Percentiles rank a stretch among this genome's conserved stretches.
phyloP scores from a whole-genome alignment of 2,329 filamentous ascomycete genomes.

The Aspergillus sp. region DNA sequence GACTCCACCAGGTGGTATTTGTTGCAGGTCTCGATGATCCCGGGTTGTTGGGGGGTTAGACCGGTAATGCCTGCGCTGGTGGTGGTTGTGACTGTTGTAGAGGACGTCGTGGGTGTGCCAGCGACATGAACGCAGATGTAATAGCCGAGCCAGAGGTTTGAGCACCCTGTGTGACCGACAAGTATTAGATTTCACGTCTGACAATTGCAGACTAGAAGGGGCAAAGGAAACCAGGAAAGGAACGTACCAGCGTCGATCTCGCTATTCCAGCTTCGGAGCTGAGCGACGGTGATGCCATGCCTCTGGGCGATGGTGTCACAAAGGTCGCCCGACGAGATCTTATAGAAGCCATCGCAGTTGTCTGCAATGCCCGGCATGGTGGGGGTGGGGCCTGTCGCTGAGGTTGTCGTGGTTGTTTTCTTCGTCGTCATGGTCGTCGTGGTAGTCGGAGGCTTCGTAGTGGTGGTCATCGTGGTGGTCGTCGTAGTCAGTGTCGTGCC shows the following conservation, averaged over 20 bases:
- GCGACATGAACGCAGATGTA: too few species aligned
- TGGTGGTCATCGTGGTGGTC: slow-evolving; percentile 4
- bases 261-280: slow-evolving; percentile 7
- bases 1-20: background rate
- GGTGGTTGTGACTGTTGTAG: background rate
- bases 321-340: slow-evolving; percentile 4
- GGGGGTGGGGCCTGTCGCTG: background rate
- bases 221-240: background rate
- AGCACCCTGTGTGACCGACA: too few species aligned
- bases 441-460: background rate
- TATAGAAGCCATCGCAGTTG: slow-evolving; percentile 8
- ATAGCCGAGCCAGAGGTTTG: too few species aligned
- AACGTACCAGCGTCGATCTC: slow-evolving; percentile 3
- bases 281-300: slow-evolving; percentile 5
- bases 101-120: slow-evolving; percentile 7
- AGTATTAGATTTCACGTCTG: slow-evolving; percentile 3
- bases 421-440: background rate
- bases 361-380: slow-evolving; percentile 4
- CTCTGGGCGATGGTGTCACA: slow-evolving; percentile 3
- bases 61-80: slow-evolving; percentile 1
- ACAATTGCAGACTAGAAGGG: background rate
- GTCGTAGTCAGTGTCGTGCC: background rate
- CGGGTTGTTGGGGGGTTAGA: slow-evolving; percentile 11
- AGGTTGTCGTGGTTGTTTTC: background rate
- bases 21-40: background rate